Conservation (phyloP, 139 green algal genomes). For the Volvox reticuliferus region DNA sequence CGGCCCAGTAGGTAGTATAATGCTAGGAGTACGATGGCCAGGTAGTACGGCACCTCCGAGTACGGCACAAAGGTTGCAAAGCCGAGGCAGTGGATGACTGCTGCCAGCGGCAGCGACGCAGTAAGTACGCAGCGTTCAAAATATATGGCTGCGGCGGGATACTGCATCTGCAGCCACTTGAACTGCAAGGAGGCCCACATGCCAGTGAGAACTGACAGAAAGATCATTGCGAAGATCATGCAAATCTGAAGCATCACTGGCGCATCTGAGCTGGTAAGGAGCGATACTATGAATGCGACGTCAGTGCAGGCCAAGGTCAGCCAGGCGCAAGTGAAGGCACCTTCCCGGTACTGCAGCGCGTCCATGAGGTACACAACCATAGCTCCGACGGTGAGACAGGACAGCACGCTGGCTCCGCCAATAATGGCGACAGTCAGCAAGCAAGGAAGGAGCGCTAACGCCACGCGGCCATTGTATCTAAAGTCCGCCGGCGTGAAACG, state of each 20-base stretch:
- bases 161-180: constrained; percentile 88
- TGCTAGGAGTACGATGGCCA: constrained; percentile 69
- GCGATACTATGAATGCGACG: constrained; percentile 67
- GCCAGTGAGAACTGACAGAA: constrained; percentile 33
- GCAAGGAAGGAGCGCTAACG: constrained; percentile 80
- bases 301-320: constrained; percentile 76
- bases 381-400: constrained; percentile 71
- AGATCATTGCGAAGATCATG: constrained; percentile 38
- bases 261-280: constrained; percentile 27
- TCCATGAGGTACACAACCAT: constrained; percentile 95
- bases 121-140: constrained; percentile 91
- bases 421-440: constrained; percentile 79
- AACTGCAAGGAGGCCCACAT: constrained; percentile 95
- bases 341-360: constrained; percentile 81
- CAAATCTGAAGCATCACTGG: constrained; percentile 45
- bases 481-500: constrained; percentile 74
- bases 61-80: constrained; percentile 67
- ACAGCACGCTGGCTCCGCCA: constrained; percentile 76
- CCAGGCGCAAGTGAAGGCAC: constrained; percentile 85
- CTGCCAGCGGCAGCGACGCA: constrained; percentile 72
- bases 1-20: constrained; percentile 83
- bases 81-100: constrained; percentile 73
- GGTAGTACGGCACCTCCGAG: constrained; percentile 87
- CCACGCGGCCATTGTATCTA: constrained; percentile 84
- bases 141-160: constrained; percentile 86